Conservation (phyloP, 176 grass and related monocot genomes). For the Coix lacrymajobi region DNA sequence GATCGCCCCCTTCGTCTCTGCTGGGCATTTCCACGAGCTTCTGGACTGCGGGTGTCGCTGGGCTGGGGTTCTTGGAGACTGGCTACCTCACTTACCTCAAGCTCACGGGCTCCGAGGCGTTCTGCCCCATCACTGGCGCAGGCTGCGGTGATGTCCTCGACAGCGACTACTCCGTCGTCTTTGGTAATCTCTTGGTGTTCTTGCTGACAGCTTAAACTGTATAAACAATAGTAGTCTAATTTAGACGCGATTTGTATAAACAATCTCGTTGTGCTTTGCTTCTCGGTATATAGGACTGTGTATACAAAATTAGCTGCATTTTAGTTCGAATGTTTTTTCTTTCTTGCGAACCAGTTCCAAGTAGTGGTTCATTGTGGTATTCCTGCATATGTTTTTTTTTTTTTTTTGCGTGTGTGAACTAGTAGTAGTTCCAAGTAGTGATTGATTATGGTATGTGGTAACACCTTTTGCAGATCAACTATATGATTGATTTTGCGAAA, state of each 20-base stretch:
- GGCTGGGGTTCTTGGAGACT: constrained; percentile 77
- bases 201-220: background rate
- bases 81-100: constrained; percentile 87
- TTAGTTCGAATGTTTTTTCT: background rate
- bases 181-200: constrained; percentile 46
- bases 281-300: background rate
- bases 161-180: constrained; percentile 68
- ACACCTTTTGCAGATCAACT: background rate
- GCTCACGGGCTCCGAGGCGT: constrained; percentile 68
- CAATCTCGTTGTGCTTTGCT: background rate
- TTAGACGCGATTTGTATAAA: background rate
- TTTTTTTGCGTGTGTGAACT: background rate
- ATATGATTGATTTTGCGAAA: background rate
- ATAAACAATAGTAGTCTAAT: too few relatives aligned
- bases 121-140: constrained; percentile 71
- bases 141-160: constrained; percentile 72
- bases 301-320: background rate
- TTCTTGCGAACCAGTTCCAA: background rate
- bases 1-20: constrained; percentile 2
- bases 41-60: constrained; percentile 56
- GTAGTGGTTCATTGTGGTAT: background rate
- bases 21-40: constrained; percentile 59
- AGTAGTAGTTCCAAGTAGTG: background rate
- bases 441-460: background rate
- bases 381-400: background rate